These are phyloP conservation scores for Acorus calamus DNA, from an alignment of 106 monocot species.

Conservation along the genomic window DNA sequence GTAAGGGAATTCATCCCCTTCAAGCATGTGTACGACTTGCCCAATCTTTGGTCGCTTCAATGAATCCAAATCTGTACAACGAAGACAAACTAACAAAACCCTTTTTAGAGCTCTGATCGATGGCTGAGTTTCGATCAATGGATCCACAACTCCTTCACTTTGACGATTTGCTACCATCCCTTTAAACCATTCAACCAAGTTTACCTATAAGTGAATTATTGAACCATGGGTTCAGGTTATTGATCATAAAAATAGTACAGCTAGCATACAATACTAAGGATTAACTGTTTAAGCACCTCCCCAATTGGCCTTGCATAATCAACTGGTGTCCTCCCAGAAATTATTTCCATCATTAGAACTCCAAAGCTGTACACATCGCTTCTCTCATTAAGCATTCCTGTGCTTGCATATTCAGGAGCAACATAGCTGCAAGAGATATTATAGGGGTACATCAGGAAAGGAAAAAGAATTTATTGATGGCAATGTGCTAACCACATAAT, in stretches of 20 bases:
- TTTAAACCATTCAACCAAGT: slow-evolving; percentile 91
- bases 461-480: background rate
- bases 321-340: slow-evolving; percentile 47
- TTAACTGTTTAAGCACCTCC: slow-evolving; percentile 17
- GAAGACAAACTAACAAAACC: slow-evolving; percentile 58
- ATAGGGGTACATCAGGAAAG: background rate
- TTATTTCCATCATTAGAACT: slow-evolving; percentile 47
- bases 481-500: too few species aligned
- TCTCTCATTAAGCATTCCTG: slow-evolving; percentile 53
- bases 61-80: slow-evolving; percentile 63
- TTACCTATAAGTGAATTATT: slow-evolving; percentile 35
- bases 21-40: slow-evolving; percentile 82
- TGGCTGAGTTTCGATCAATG: slow-evolving; percentile 33
- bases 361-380: slow-evolving; percentile 60
- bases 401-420: slow-evolving; percentile 86
- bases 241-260: background rate
- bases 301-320: slow-evolving; percentile 37
- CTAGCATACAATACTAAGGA: background rate
- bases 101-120: slow-evolving; percentile 60
- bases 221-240: background rate
- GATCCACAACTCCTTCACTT: slow-evolving; percentile 68
- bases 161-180: slow-evolving; percentile 55
- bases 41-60: slow-evolving; percentile 74
- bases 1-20: slow-evolving; percentile 80
- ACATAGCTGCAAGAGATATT: slow-evolving; percentile 30